Evolutionary conservation across 805 yeast species (phyloP).

Genomic region (Candida adriatica): DNA sequence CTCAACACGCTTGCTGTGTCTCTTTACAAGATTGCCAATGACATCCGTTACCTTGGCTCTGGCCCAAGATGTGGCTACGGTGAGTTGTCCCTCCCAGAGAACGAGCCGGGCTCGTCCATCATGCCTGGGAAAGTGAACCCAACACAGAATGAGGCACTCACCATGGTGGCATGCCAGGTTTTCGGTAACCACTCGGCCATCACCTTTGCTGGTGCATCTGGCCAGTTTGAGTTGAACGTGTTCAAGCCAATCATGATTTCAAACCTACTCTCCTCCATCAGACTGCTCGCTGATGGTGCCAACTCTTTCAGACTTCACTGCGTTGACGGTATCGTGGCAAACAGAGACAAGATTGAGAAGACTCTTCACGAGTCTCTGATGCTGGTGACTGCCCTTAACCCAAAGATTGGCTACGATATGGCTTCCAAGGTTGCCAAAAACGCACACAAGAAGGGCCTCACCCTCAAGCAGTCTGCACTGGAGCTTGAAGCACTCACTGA

Average conservation of each 20-base stretch:
- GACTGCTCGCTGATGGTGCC: constrained; percentile 84
- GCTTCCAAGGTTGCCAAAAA: constrained; percentile 98
- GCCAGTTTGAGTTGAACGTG: constrained; percentile 97
- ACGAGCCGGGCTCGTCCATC: constrained; percentile 98
- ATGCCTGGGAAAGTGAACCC: constrained; percentile 99
- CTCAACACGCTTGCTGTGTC: constrained; percentile 92
- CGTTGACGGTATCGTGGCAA: constrained; percentile 91
- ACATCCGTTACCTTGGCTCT: constrained; percentile 95
- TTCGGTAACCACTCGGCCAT: constrained; percentile 94
- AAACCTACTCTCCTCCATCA: constrained; percentile 80
- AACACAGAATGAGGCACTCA: constrained; percentile 97
- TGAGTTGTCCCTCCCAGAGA: constrained; percentile 90
- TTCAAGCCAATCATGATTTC: constrained; percentile 95
- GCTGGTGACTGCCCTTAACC: constrained; percentile 98
- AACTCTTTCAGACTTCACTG: constrained; percentile 90
- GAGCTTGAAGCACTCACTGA: constrained; percentile 80
- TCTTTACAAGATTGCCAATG: constrained; percentile 93
- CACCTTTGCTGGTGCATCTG: constrained; percentile 97
- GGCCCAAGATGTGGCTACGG: constrained; percentile 99
- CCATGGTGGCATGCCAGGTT: constrained; percentile 97
- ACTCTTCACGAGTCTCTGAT: constrained; percentile 89
- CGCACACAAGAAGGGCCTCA: constrained; percentile 96
- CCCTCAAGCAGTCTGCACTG: constrained; percentile 89
- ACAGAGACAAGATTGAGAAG: constrained; percentile 79
- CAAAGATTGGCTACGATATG: constrained; percentile 96